Evolutionary conservation across 176 grass and related monocot genomes (phyloP).

Genomic region (Carex scoparia): DNA sequence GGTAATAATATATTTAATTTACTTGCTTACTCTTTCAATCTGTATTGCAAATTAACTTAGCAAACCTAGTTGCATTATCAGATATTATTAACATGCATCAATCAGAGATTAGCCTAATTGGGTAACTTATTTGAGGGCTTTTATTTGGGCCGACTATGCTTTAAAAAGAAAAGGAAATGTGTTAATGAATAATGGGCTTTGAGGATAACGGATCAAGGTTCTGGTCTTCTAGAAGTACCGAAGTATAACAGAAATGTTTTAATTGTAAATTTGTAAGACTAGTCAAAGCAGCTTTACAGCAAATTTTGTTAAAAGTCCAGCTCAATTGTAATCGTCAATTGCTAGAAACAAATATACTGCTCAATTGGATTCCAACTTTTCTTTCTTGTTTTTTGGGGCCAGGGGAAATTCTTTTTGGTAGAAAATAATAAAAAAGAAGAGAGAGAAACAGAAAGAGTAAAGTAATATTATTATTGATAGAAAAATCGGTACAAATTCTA

Average conservation of each 20-base stretch:
- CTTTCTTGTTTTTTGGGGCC: background rate
- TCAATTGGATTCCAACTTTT: background rate
- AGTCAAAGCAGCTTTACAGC: background rate
- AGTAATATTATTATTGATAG: no score
- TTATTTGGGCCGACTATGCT: background rate
- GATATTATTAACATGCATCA: no score
- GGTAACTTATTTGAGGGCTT: background rate
- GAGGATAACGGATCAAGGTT: background rate
- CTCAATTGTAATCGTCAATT: background rate
- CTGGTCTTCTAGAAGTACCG: no score
- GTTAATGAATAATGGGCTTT: background rate
- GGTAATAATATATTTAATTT: constrained; percentile 16
- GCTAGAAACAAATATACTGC: background rate
- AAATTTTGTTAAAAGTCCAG: background rate
- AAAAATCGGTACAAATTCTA: no score
- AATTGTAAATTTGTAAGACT: background rate
- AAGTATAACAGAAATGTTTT: no score
- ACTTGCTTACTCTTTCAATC: background rate
- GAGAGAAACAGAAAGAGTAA: no score
- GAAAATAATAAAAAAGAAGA: no score
- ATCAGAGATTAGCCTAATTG: no score
- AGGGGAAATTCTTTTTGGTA: no score
- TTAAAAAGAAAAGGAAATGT: background rate
- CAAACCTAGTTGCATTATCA: background rate
- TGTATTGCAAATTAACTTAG: background rate